A percentile compares a stretch with the other conserved stretches of the same genome.
phyloP scores from a whole-genome alignment of 2,329 filamentous ascomycete genomes.

The Penicillium olsonii region DNA sequence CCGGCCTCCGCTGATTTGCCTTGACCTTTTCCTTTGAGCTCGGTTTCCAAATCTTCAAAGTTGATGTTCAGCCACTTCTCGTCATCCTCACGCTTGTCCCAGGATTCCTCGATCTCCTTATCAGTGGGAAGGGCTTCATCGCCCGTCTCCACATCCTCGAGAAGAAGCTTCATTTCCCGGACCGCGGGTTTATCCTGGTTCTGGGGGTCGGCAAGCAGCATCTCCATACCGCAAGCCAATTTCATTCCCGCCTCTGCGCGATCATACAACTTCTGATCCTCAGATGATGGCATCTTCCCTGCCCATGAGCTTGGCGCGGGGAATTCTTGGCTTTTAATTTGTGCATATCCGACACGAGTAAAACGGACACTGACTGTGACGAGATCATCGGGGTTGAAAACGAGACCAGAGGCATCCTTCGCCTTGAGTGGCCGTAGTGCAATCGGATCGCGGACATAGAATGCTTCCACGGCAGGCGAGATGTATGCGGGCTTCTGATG shows the following conservation, averaged over 20 bases:
- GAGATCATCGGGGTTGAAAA: constrained; percentile 76
- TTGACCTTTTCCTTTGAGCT: constrained; percentile 64
- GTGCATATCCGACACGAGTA: constrained; percentile 86
- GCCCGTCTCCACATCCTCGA: constrained; percentile 74
- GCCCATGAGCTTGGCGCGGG: constrained; percentile 61
- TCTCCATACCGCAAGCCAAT: constrained; percentile 84
- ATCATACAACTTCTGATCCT: constrained; percentile 49
- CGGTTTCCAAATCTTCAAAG: constrained; percentile 82
- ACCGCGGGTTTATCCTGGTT: constrained; percentile 69
- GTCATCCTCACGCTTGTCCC: constrained; percentile 74
- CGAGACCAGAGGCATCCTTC: constrained; percentile 54
- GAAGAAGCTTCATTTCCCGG: constrained; percentile 72
- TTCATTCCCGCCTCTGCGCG: constrained; percentile 79
- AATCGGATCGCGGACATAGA: constrained; percentile 85
- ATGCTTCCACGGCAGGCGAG: constrained; percentile 81
- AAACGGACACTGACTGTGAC: constrained; percentile 79
- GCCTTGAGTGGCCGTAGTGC: constrained; percentile 68
- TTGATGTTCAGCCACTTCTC: constrained; percentile 92
- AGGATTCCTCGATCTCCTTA: constrained; percentile 65
- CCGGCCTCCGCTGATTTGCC: constrained; percentile 26
- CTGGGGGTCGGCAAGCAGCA: constrained; percentile 70
- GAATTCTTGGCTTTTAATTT: constrained; percentile 85
- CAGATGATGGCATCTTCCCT: constrained; percentile 42
- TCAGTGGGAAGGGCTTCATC: constrained; percentile 71
- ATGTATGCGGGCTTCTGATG: constrained; percentile 74